Evolutionary conservation across 495 filamentous ascomycete species (phyloP), one percentile per base, ranked within the genome.

Genomic region (Amorphotheca resinae): DNA sequence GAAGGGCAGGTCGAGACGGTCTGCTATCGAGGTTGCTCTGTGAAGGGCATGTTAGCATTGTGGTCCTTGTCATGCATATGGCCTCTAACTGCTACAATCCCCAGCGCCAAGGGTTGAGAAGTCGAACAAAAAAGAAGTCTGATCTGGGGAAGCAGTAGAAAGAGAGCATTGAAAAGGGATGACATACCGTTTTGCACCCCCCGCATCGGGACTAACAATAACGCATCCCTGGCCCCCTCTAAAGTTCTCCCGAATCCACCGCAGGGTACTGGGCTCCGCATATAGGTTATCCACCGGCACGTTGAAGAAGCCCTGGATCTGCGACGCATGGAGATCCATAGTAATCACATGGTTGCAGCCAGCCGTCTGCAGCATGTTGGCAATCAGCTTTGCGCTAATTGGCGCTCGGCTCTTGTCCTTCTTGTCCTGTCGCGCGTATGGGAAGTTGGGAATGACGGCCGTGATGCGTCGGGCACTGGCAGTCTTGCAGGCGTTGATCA

Each of bases 391-490:
- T 15, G 91, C 91, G 35, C 81, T 87, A 51, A 87, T 87, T 11
- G 88, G 87, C 20, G 89, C 91, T 44, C 91, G 76, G 34, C 78
- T 83, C 69, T 95, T 93, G 64, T 96, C 91, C 64, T 98, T 98
- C 70, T 98, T 98, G 68, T 98, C 91, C 64, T 98, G 91, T 21
- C 91, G 84, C n/a, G 89, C 89, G 56, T 98, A 95, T 21, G 88
- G 89, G 67, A 95, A 98, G 65, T 98, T 95, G 46, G 91, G 91
- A 38, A 95, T 84, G 43, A 87, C 77, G 48, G 83, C 83, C 16
- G 87, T 95, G 64, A 98, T 95, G 47, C 86, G 79, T 46, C 87
- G 76, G 4, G 88, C 87, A n/a, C 80, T 87, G 26, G 91, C 93
- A 17, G 91, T 95, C 53, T 93, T 89, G 73, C 91, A 98, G 40